A percentile compares a stretch with the other conserved stretches of the same genome.
Evolutionary conservation across 1,284 basidiomycete species (phyloP).

Genomic region (Trichosporon inkin): DNA sequence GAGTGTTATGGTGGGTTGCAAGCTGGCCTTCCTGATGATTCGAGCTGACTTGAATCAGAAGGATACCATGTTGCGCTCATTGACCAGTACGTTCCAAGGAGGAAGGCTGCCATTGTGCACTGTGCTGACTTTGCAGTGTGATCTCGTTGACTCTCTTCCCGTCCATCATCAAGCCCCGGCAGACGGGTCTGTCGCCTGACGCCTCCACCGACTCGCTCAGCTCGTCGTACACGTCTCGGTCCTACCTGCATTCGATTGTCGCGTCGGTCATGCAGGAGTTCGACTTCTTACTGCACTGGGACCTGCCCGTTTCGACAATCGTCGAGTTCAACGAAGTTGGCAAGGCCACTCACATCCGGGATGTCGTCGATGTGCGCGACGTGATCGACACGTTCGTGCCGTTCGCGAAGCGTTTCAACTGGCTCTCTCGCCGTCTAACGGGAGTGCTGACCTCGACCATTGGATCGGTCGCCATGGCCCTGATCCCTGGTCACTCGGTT

Average conservation of each 20-base stretch:
- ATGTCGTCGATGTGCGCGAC: slow-evolving; percentile 45
- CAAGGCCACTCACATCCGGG: slow-evolving; percentile 45
- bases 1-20: slow-evolving; percentile 43
- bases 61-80: slow-evolving; percentile 46
- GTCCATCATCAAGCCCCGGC: slow-evolving; percentile 21
- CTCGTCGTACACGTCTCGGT: slow-evolving; percentile 8
- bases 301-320: slow-evolving; percentile 42
- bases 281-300: slow-evolving; percentile 37
- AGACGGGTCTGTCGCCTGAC: slow-evolving; percentile 7
- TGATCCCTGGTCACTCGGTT: slow-evolving; percentile 21
- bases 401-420: slow-evolving; percentile 41
- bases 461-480: slow-evolving; percentile 26
- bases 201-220: slow-evolving; percentile 14
- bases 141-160: slow-evolving; percentile 41
- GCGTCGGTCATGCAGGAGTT: slow-evolving; percentile 32
- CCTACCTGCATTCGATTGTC: slow-evolving; percentile 25
- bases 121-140: slow-evolving; percentile 28
- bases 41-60: slow-evolving; percentile 25
- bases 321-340: slow-evolving; percentile 50
- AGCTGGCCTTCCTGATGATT: neutral
- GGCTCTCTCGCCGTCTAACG: slow-evolving; percentile 33
- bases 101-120: too few relatives aligned
- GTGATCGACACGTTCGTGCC: slow-evolving; percentile 46
- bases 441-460: slow-evolving; percentile 34
- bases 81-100: slow-evolving; percentile 38